Base-by-base conservation (phyloP, 2,329 filamentous ascomycete genomes). In the Claviceps sp. region DNA sequence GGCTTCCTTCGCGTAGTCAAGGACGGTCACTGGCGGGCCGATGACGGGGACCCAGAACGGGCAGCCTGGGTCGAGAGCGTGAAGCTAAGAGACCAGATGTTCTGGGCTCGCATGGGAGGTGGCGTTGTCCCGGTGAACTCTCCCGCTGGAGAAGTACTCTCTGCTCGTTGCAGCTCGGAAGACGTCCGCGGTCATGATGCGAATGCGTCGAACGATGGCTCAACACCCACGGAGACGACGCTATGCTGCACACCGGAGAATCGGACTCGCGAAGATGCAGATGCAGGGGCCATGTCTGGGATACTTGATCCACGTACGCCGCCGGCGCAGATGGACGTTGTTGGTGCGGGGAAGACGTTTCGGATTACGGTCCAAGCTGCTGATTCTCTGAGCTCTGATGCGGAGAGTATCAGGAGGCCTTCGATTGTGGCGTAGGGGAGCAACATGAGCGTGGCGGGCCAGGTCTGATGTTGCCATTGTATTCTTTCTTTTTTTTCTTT, bases 21-120 rank as follows among this genome's bases (percentile, higher is more conserved):
- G 58, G 91, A 96, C 60, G 93, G 93, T 2, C 86, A 95, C 61
- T 93, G 93, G 82, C 82, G 87, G 49, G 83, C 85, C 13, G 86
- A 90, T 46, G 86, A 86, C 52, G 80, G 85, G 40, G 88, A 93
- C 48, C 86, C 89, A 37, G 88, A 94, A 67, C 88, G 86, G 62
- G 80, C 82, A 29, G 88, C 89, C 0, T 98, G 93, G 93, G 91
- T 97, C 64, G 93, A 98, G 71, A 88, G 88, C 52, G 86, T 96
- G 11, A 80, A 85, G 34, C 69, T 97, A 47, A 78, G 93, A 49
- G 93, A 98, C 66, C 83, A 91, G 59, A 95, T 98, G 86, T 98
- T 98, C 65, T 98, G 93, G 93, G 82, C 87, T 49, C 80, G 93
- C 51, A 81, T 98, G 50, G 91, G 91, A 26, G 93, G 90, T 29